Evolutionary conservation across 2,329 filamentous ascomycete genomes (phyloP), one percentile per base, ranked within the genome.

Genomic region (Botryotinia calthae): DNA sequence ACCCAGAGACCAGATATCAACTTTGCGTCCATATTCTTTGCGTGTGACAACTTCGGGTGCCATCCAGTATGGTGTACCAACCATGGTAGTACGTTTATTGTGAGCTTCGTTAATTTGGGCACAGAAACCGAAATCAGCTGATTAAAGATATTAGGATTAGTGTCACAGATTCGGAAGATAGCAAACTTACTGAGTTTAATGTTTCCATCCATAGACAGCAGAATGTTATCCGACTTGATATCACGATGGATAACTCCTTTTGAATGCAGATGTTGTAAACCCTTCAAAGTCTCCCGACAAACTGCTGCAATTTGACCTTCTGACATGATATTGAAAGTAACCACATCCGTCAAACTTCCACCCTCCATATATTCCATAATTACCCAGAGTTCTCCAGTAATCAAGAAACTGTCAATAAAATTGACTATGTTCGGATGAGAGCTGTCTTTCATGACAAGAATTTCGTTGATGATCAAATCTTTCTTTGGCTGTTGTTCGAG

Each of bases 291-390:
- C 87, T 99, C 96, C 79, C 94, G 88, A 83, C 95, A 98, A 31
- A 99, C 95, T 3, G 95, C 94, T 16, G 96, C 95, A 80, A 99
- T 98, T 83, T 98, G 96, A 4, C 93, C 94, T 82, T 99, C 96
- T 12, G 92, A 95, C 96, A 99, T 98, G 80, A 98, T 97, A 84
- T 98, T 98, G 84, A 97, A 98, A 5, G 96, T 99, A 72, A 99
- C 96, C 71, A 99, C 96, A 82, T 99, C 96, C 18, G 96, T 99
- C 81, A 99, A 85, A 83, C 94, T 98, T 75, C 96, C 96, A 74
- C 96, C 96, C 82, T 99, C 95, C 96, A 99, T 99, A 80, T 95
- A 99, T 84, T 99, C 96, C 96, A 99, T 99, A 48, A 98, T 94
- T 1, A 99, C 96, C 96, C 96, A 99, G 44, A 99, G 85, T 82